Percentiles rank a stretch among this genome's conserved stretches.
phyloP scores from a whole-genome alignment of 2,329 filamentous ascomycete genomes.

The Penicillium aurantiogriseum region DNA sequence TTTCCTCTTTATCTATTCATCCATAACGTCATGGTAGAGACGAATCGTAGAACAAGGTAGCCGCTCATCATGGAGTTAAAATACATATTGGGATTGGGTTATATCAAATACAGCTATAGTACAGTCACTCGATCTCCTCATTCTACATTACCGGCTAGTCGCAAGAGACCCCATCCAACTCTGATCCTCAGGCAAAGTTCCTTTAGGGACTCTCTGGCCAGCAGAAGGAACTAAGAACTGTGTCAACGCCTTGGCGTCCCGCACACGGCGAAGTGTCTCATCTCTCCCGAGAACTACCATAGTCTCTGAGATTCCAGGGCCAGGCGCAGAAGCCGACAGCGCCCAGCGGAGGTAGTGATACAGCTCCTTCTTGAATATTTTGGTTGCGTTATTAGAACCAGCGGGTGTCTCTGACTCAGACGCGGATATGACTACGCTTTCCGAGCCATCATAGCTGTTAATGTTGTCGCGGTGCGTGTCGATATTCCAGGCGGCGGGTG shows the following conservation, averaged over 20 bases:
- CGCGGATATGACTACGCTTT: conserved; percentile 7
- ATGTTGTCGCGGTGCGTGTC: conserved; percentile 44
- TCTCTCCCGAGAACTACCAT: conserved; percentile 57
- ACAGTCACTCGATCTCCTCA: neutral
- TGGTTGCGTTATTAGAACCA: conserved; percentile 26
- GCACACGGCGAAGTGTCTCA: conserved; percentile 49
- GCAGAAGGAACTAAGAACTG: conserved; percentile 16
- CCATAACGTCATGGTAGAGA: neutral
- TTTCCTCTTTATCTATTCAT: neutral
- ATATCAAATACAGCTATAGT: conserved; percentile 1
- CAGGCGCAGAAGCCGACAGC: conserved; percentile 52
- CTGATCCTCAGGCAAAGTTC: conserved; percentile 23
- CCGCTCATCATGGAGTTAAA: neutral
- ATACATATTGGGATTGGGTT: neutral
- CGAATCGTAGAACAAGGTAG: neutral
- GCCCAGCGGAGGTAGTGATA: conserved; percentile 59
- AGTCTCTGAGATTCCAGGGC: conserved; percentile 53
- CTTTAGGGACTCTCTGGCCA: conserved; percentile 22
- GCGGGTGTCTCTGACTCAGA: conserved; percentile 2
- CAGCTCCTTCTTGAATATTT: conserved; percentile 46
- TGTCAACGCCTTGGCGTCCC: conserved; percentile 40
- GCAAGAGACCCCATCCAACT: conserved; percentile 40
- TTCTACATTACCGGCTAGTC: neutral
- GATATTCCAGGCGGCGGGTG: conserved; percentile 41
- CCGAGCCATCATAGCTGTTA: conserved; percentile 32